Conservation (phyloP, 2,329 filamentous ascomycete species). For the Colletotrichum lindemuthianum region DNA sequence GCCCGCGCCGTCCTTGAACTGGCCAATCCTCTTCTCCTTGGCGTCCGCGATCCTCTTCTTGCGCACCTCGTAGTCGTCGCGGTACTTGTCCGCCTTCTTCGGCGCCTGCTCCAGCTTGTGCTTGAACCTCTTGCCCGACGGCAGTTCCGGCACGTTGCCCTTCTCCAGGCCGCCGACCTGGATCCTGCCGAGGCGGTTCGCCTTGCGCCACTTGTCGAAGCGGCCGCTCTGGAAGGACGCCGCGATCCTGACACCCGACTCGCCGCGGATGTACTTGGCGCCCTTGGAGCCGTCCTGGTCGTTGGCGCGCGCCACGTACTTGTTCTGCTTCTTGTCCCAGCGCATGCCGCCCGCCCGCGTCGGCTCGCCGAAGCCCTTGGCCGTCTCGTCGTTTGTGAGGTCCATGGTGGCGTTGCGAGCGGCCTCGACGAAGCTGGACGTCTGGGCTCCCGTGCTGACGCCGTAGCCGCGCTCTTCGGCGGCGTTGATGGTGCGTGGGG, state of each 20-base stretch:
- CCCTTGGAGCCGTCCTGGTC: constrained; percentile 90
- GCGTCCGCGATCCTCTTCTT: constrained; percentile 92
- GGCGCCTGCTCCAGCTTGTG: constrained; percentile 90
- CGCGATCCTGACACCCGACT: constrained; percentile 95
- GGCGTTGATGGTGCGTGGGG: constrained; percentile 79
- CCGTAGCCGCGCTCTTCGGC: constrained; percentile 94
- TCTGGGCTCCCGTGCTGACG: constrained; percentile 83
- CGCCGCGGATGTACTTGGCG: constrained; percentile 80
- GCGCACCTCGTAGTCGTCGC: constrained; percentile 89
- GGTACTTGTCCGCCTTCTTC: constrained; percentile 91
- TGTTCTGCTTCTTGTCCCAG: constrained; percentile 97
- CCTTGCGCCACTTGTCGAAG: constrained; percentile 91
- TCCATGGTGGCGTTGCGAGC: constrained; percentile 94
- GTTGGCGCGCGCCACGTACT: constrained; percentile 91
- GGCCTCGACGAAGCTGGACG: constrained; percentile 83
- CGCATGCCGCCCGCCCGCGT: constrained; percentile 77
- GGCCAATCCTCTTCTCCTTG: constrained; percentile 82
- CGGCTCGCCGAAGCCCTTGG: constrained; percentile 81
- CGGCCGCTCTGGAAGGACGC: constrained; percentile 92
- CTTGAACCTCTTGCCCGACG: constrained; percentile 70
- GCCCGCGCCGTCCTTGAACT: constrained; percentile 77
- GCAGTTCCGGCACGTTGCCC: constrained; percentile 44
- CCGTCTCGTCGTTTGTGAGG: constrained; percentile 86
- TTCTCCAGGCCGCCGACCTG: constrained; percentile 84
- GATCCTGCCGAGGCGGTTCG: constrained; percentile 81